Conservation (phyloP, 805 yeast species). For the Metschnikowia continentalis region DNA sequence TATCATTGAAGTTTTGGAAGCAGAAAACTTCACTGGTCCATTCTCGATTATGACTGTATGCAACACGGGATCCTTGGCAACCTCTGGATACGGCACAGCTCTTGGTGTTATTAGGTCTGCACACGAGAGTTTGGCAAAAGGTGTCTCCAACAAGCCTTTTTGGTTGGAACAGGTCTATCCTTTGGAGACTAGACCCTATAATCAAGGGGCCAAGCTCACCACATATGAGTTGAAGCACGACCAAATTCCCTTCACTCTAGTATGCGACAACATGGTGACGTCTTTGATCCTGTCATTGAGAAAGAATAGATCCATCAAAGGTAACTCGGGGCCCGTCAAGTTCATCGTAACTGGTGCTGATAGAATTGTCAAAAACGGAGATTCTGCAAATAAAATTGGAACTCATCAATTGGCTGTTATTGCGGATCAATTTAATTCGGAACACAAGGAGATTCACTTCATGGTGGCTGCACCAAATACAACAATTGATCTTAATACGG, state of each 20-base stretch:
- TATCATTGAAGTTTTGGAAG: slow-evolving; percentile 43
- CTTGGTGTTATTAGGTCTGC: slow-evolving; percentile 84
- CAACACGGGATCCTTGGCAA: slow-evolving; percentile 94
- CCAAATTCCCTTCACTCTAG: slow-evolving; percentile 77
- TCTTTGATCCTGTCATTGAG: slow-evolving; percentile 54
- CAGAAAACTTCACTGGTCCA: slow-evolving; percentile 53
- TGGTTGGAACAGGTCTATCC: slow-evolving; percentile 73
- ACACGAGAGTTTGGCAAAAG: slow-evolving; percentile 39
- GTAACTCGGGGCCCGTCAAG: slow-evolving; percentile 60
- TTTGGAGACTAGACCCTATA: slow-evolving; percentile 92
- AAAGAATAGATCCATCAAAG: slow-evolving; percentile 22
- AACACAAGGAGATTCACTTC: slow-evolving; percentile 57
- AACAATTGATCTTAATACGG: slow-evolving; percentile 70
- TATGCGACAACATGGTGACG: slow-evolving; percentile 90
- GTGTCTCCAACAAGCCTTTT: slow-evolving; percentile 29
- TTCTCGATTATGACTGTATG: slow-evolving; percentile 88
- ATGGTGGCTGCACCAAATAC: slow-evolving; percentile 95
- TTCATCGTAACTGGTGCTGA: slow-evolving; percentile 95
- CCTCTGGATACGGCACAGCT: slow-evolving; percentile 97
- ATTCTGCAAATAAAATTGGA: slow-evolving; percentile 94
- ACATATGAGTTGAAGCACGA: slow-evolving; percentile 88
- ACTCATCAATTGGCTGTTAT: slow-evolving; percentile 82
- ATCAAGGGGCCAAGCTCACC: slow-evolving; percentile 92
- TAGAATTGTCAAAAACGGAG: slow-evolving; percentile 89
- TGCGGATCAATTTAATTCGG: slow-evolving; percentile 46